Evolutionary conservation across 176 grass and related monocot genomes (phyloP).

Genomic region (Musa schizocarpa): DNA sequence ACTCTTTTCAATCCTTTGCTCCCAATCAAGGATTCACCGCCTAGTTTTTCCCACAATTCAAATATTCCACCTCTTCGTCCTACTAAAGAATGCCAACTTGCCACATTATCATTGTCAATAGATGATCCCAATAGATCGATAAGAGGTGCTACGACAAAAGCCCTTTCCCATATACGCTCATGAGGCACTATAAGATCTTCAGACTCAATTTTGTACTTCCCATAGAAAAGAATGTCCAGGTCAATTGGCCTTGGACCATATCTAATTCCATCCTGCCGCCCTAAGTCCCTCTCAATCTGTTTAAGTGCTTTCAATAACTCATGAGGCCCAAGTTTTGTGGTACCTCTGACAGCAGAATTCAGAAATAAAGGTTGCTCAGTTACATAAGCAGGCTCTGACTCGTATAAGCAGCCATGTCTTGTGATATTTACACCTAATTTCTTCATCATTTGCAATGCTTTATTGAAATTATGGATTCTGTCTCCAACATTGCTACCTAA

Average conservation of each 20-base stretch:
- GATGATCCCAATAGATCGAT: conserved; percentile 60
- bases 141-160: conserved; percentile 86
- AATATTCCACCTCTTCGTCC: conserved; percentile 44
- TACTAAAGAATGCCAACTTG: conserved; percentile 62
- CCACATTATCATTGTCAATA: conserved; percentile 33
- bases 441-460: conserved; percentile 52
- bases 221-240: conserved; percentile 85
- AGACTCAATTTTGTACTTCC: conserved; percentile 29
- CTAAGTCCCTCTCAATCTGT: conserved; percentile 67
- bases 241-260: conserved; percentile 86
- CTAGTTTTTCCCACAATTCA: conserved; percentile 61
- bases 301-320: conserved; percentile 62
- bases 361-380: conserved; percentile 67
- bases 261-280: conserved; percentile 46
- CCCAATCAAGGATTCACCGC: conserved; percentile 67
- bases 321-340: conserved; percentile 56
- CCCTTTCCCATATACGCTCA: conserved; percentile 73
- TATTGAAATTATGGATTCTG: conserved; percentile 49
- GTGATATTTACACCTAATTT: conserved; percentile 56
- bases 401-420: conserved; percentile 68
- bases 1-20: conserved; percentile 66
- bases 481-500: conserved; percentile 82
- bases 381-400: conserved; percentile 82
- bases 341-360: conserved; percentile 76
- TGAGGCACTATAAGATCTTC: conserved; percentile 63